A percentile compares a stretch with the other conserved stretches of the same genome.
phyloP scores from a whole-genome alignment of 306 rosid species.

The Carpinus viminea region DNA sequence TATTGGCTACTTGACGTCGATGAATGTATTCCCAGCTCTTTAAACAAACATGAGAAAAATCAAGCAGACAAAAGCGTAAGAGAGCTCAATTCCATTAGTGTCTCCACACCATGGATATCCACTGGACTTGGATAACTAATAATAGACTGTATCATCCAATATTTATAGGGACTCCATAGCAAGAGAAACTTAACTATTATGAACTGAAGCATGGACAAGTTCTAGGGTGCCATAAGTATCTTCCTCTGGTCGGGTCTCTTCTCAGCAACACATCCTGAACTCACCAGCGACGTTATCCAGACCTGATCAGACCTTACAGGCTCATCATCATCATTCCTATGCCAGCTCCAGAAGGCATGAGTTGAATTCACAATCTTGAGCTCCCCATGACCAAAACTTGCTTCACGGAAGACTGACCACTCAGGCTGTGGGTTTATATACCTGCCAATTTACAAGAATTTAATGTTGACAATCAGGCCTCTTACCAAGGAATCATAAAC shows the following conservation, averaged over 20 bases:
- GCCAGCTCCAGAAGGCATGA: constrained; percentile 95
- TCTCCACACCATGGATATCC: not conserved
- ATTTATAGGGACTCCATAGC: not conserved
- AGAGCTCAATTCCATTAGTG: not conserved
- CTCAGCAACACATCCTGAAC: constrained; percentile 63
- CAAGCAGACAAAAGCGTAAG: not conserved
- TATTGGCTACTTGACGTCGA: not conserved
- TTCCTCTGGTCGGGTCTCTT: constrained; percentile 47
- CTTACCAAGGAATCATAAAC: not conserved
- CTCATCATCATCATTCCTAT: constrained; percentile 88
- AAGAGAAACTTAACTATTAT: not conserved
- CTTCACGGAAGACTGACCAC: constrained; percentile 90
- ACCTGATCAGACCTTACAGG: constrained; percentile 79
- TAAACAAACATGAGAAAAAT: not conserved
- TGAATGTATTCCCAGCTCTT: not conserved
- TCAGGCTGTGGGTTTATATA: constrained; percentile 68
- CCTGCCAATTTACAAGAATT: constrained; percentile 40
- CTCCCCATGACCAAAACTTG: constrained; percentile 93
- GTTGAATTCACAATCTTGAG: constrained; percentile 69
- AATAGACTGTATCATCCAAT: not conserved
- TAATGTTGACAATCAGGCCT: not conserved
- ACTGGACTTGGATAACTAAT: not conserved
- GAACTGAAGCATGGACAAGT: constrained; percentile 5
- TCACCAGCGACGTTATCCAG: constrained; percentile 75
- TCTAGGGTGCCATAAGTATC: constrained; percentile 46